Percentiles rank a stretch among this genome's conserved stretches.
Conservation (phyloP, 176 grass and related monocot species). For the Avena atlantica region DNA sequence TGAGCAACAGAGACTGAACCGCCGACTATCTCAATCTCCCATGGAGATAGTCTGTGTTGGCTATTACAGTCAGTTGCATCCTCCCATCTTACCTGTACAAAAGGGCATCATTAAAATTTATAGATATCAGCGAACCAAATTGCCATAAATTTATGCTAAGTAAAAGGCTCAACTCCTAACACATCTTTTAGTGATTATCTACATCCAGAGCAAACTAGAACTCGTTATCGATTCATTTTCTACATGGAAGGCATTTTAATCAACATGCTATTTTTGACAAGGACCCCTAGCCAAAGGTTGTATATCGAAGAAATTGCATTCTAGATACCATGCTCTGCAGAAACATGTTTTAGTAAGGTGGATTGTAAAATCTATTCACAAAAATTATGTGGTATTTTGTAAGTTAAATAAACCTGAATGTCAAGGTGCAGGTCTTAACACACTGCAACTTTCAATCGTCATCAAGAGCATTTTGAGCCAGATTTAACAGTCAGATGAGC, state of each 20-base stretch:
- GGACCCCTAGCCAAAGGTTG: not conserved
- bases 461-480: not conserved
- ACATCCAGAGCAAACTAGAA: constrained; percentile 25
- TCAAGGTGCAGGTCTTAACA: not conserved
- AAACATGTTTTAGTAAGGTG: not conserved
- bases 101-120: constrained; percentile 23
- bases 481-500: not conserved
- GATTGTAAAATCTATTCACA: not conserved
- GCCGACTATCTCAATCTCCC: constrained; percentile 80
- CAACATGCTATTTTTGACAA: constrained; percentile 13
- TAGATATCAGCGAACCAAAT: constrained; percentile 22
- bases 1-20: constrained; percentile 57
- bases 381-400: not conserved
- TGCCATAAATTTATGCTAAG: constrained; percentile 32
- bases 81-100: constrained; percentile 83
- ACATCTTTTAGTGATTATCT: not conserved
- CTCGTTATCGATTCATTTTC: not conserved
- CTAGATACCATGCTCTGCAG: not conserved
- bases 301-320: constrained; percentile 5
- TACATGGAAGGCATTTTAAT: constrained; percentile 17
- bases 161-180: not conserved
- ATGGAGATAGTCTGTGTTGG: constrained; percentile 85
- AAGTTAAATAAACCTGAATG: not conserved
- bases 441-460: not conserved
- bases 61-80: constrained; percentile 56